Percentiles rank a stretch among this genome's conserved stretches.
Conservation (phyloP, 2,329 filamentous ascomycete genomes). For the Parafenestella ontariensis region DNA sequence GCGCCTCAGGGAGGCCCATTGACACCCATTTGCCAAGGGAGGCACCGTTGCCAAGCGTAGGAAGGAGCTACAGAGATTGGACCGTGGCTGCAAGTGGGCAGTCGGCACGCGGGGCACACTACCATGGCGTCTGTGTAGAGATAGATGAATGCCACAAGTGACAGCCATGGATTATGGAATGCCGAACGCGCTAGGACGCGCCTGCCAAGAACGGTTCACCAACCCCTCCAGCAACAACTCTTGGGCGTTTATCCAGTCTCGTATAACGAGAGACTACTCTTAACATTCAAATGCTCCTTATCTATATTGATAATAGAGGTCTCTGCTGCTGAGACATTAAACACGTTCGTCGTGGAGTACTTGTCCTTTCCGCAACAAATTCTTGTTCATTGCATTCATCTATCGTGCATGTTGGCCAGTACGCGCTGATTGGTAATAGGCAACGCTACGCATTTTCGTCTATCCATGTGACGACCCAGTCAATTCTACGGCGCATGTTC, state of each 20-base stretch:
- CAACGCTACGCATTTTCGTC: neutral
- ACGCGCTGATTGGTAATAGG: neutral
- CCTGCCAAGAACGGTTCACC: neutral
- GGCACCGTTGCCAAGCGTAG: slow-evolving; percentile 11
- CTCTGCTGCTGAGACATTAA: neutral
- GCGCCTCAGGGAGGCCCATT: slow-evolving; percentile 7
- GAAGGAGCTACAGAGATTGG: slow-evolving; percentile 1
- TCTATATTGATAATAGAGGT: neutral
- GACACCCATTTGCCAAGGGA: slow-evolving; percentile 20
- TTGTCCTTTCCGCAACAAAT: neutral
- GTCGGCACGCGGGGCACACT: neutral
- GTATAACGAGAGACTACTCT: neutral
- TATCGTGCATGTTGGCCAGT: neutral
- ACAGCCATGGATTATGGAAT: neutral
- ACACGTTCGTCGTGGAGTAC: neutral
- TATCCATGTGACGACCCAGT: neutral
- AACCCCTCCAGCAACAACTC: neutral
- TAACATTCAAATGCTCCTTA: neutral
- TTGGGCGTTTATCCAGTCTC: neutral
- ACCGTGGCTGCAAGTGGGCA: neutral
- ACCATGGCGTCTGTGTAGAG: neutral
- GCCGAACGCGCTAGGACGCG: neutral
- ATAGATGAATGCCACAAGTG: neutral
- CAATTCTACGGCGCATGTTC: neutral
- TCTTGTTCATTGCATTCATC: neutral